Conservation (phyloP, 441 rosid genomes). For the Gossypium lobatum region DNA sequence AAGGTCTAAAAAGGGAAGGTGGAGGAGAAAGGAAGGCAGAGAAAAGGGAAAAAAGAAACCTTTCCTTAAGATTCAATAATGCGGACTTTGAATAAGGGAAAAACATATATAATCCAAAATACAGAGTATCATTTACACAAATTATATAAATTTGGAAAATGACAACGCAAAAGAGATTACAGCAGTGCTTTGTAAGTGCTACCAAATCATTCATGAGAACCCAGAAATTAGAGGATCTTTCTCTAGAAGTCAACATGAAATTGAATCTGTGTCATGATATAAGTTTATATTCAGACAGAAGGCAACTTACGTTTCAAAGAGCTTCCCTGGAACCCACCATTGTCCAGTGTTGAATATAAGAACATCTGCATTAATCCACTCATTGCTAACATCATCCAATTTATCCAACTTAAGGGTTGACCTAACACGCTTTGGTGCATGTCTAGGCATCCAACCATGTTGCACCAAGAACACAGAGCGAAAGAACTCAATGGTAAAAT, state of each 20-base stretch:
- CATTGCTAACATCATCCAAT: conserved; percentile 27
- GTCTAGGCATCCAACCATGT: conserved; percentile 40
- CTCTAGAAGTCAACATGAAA: neutral
- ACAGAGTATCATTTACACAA: neutral
- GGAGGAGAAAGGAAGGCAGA: neutral
- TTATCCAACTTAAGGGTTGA: conserved; percentile 26
- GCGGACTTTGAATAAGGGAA: neutral
- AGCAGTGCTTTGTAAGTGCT: neutral
- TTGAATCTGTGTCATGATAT: neutral
- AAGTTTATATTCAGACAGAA: conserved; percentile 4
- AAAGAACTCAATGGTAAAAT: conserved; percentile 54
- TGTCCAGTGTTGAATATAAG: conserved; percentile 64
- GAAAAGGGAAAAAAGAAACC: neutral
- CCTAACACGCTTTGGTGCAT: conserved; percentile 61
- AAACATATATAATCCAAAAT: neutral
- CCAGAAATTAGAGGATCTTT: neutral
- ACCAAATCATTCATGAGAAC: conserved; percentile 2
- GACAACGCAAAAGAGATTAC: neutral
- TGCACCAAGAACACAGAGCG: conserved; percentile 59
- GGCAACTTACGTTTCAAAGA: conserved; percentile 55
- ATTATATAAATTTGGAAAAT: neutral
- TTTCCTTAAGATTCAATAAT: neutral
- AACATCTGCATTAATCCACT: conserved; percentile 40
- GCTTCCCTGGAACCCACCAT: conserved; percentile 67
- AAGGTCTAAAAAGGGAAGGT: neutral